phyloP scores from a whole-genome alignment of 2,329 filamentous ascomycete genomes.

The Aspergillus sergii region DNA sequence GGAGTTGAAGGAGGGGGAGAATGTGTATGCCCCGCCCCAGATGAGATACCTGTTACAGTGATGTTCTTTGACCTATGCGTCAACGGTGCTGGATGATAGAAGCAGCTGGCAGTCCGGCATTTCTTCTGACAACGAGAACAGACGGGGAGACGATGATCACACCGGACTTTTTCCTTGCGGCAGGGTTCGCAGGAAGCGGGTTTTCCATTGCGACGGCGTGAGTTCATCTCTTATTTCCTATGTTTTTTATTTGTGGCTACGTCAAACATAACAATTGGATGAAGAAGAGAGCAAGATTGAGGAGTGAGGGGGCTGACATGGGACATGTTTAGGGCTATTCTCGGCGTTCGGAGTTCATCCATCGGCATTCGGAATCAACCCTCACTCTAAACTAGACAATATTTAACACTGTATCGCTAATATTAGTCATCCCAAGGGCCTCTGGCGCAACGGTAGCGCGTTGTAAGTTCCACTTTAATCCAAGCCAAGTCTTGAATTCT shows the following conservation, averaged over 20 bases:
- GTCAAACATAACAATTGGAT: not conserved
- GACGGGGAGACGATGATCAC: constrained; percentile 31
- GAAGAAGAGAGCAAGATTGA: not conserved
- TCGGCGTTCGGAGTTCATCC: not conserved
- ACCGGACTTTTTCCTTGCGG: constrained; percentile 35
- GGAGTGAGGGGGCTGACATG: not conserved
- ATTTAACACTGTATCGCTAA: too few species aligned
- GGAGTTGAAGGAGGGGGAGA: not conserved
- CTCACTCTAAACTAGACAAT: too few species aligned
- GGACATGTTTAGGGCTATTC: not conserved
- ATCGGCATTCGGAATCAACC: not conserved
- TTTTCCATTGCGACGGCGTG: constrained; percentile 34
- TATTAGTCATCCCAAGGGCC: not conserved
- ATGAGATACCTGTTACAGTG: constrained; percentile 1
- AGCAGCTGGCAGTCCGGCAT: constrained; percentile 24
- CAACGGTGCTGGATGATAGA: constrained; percentile 37
- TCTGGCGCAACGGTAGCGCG: constrained; percentile 5
- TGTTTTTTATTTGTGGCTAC: not conserved
- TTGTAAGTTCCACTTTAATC: not conserved
- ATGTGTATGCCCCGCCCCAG: accelerated
- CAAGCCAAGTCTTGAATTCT: too few species aligned
- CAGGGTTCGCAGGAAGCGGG: constrained; percentile 37
- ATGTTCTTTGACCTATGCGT: constrained; percentile 18
- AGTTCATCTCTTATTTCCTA: constrained; percentile 7
- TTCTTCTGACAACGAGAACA: constrained; percentile 33